A percentile compares a stretch with the other conserved stretches of the same genome.
phyloP scores from a whole-genome alignment of 139 green algal genomes.

The Chlorella sorokiniana region DNA sequence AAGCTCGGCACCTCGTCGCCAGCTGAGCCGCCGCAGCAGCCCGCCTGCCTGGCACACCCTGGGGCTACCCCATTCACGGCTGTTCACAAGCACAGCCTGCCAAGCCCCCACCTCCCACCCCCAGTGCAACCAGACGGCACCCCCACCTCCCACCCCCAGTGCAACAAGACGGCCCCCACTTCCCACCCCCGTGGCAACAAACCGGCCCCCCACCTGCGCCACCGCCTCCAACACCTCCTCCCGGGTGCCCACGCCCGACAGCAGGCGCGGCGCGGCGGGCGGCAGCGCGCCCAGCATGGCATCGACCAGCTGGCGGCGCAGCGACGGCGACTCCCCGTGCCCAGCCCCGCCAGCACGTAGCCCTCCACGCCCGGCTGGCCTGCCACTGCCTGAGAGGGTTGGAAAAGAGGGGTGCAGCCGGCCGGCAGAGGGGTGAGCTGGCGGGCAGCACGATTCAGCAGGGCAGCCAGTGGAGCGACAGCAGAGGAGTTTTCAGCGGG shows the following conservation, averaged over 20 bases:
- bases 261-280: constrained; percentile 48
- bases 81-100: no score
- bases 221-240: constrained; percentile 69
- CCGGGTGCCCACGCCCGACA: constrained; percentile 41
- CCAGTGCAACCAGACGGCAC: no score
- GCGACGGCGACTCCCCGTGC: constrained; percentile 63
- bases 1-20: no score
- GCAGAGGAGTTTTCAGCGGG: no score
- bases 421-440: no score
- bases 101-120: no score
- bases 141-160: not conserved
- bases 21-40: no score
- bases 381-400: constrained; percentile 15
- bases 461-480: no score
- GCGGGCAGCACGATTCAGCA: not conserved
- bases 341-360: constrained; percentile 67
- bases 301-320: constrained; percentile 44
- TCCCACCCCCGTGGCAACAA: not conserved
- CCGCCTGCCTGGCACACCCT: no score
- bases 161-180: not conserved
- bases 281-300: constrained; percentile 49
- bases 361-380: constrained; percentile 40
- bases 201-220: constrained; percentile 20
- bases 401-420: not conserved
- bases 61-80: no score